These are phyloP conservation scores for Picea glauca DNA, from an alignment of 75 land plant species.

Conservation along the genomic window DNA sequence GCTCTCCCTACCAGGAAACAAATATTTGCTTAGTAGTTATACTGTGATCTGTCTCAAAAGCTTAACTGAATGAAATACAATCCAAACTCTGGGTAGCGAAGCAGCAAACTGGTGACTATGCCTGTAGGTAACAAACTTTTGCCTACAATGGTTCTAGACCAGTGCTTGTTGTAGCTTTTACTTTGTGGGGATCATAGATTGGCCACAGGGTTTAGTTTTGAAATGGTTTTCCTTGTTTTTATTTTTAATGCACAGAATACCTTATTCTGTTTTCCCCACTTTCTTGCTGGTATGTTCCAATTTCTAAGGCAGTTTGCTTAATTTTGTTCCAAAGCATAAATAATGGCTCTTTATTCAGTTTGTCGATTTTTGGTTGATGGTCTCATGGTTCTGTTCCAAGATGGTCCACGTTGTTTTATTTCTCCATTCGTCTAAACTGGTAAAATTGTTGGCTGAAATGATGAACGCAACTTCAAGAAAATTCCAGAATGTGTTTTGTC, in stretches of 20 bases:
- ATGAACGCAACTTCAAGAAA: not conserved
- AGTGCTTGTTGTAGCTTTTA: not conserved
- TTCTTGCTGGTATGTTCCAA: not conserved
- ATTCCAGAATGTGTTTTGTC: not conserved
- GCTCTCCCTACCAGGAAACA: not conserved
- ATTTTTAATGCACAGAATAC: not conserved
- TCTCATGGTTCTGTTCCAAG: not conserved
- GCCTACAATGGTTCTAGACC: not conserved
- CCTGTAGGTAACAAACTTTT: not conserved
- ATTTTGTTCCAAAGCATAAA: not conserved
- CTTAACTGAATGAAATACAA: not conserved
- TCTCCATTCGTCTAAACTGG: not conserved
- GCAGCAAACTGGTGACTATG: not conserved
- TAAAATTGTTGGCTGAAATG: not conserved
- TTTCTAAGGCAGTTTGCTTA: not conserved
- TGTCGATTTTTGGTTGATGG: not conserved
- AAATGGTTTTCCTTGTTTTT: not conserved
- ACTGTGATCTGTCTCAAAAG: not conserved
- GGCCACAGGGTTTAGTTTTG: not conserved
- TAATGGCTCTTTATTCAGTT: not conserved
- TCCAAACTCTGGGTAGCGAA: not conserved
- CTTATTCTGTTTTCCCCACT: not conserved
- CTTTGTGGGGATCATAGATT: not conserved
- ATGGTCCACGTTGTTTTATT: not conserved
- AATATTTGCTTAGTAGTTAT: not conserved